Conservation (phyloP, 805 yeast species). For the Komagataella ulmi region DNA sequence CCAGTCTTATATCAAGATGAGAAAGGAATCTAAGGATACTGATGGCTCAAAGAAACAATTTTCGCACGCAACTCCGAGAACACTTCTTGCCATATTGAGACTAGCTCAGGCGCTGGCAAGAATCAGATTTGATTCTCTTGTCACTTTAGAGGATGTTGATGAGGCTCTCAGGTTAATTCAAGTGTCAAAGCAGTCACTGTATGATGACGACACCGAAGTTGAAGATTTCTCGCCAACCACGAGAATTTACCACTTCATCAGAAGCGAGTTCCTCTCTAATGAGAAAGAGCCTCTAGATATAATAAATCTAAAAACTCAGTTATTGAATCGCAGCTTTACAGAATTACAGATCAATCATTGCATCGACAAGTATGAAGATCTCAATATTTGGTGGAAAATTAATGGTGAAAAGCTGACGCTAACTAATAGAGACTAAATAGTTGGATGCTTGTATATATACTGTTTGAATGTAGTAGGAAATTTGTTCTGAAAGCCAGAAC, state of each 20-base stretch:
- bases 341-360: not conserved
- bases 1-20: conserved; percentile 74
- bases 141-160: conserved; percentile 74
- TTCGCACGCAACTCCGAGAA: conserved; percentile 91
- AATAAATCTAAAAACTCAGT: not conserved
- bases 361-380: not conserved
- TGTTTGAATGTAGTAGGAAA: too few relatives aligned
- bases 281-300: not conserved
- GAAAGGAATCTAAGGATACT: conserved; percentile 80
- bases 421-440: not conserved
- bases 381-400: not conserved
- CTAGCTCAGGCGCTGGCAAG: conserved; percentile 92
- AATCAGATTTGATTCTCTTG: conserved; percentile 64
- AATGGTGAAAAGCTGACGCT: not conserved
- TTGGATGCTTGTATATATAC: too few relatives aligned
- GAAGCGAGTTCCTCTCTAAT: not conserved
- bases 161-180: conserved; percentile 83
- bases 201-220: conserved; percentile 25
- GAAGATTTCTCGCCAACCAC: conserved; percentile 60
- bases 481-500: not conserved
- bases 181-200: conserved; percentile 78
- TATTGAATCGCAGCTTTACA: not conserved
- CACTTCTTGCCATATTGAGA: conserved; percentile 80
- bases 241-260: conserved; percentile 59
- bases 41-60: conserved; percentile 69